These are phyloP conservation scores for Blastobotrys mokoenaii DNA, from an alignment of 805 yeast genomes.

Conservation along the genomic window DNA sequence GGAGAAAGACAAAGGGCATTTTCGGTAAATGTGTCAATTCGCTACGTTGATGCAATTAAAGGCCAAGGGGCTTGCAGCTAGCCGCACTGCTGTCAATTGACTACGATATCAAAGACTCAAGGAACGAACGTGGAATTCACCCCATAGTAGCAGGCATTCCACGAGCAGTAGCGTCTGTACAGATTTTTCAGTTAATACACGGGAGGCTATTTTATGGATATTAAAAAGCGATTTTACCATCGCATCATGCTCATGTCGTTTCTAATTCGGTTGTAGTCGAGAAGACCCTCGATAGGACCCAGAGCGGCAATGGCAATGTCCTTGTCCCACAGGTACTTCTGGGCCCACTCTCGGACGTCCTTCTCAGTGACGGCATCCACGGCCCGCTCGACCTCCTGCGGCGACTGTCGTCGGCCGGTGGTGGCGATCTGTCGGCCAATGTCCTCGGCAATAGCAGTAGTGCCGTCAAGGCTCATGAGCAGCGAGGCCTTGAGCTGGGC, in stretches of 20 bases:
- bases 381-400: constrained; percentile 64
- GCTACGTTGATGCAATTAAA: no score
- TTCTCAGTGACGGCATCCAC: constrained; percentile 70
- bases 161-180: no score
- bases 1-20: no score
- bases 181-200: no score
- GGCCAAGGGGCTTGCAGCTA: no score
- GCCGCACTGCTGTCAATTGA: no score
- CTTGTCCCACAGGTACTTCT: constrained; percentile 63
- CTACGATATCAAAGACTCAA: no score
- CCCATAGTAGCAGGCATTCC: no score
- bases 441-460: constrained; percentile 95
- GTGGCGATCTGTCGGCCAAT: constrained; percentile 96
- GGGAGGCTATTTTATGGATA: no score
- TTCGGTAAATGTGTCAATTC: no score
- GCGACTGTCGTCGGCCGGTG: constrained; percentile 71
- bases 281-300: constrained; percentile 70
- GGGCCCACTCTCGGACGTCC: constrained; percentile 85
- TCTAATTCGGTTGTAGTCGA: constrained; percentile 56
- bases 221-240: constrained; percentile 20
- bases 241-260: constrained; percentile 35
- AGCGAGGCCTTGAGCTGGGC: constrained; percentile 91
- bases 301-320: constrained; percentile 88
- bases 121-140: no score
- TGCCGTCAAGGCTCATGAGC: constrained; percentile 81